Base-by-base conservation (phyloP, 192 early-diverging fungal species). In the Coemansia sp. region DNA sequence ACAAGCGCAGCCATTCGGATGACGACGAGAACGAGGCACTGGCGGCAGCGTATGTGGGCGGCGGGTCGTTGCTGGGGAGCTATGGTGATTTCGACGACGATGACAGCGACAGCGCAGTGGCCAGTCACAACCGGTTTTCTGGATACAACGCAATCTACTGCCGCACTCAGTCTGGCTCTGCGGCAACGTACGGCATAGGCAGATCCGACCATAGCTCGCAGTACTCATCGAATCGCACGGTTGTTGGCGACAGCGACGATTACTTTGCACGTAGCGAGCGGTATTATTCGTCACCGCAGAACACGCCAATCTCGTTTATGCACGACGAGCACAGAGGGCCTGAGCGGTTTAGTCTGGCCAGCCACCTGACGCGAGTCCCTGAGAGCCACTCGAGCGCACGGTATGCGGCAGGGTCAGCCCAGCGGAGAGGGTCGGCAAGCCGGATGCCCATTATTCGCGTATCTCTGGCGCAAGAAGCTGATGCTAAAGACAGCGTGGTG, bases 41-140 rank as follows among this genome's bases (percentile, higher is more conserved):
- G 63, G 77, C 77, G 4, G 68, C 72, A 2, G 77, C 65, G 9
- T 80, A 71, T 39, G 65, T 61, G 22, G 72, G 77, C 55, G 65
- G 70, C 3, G 54, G 66, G 8, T 72, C 70, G 19, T 12, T 78
- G 17, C 56, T 59, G 38, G 53, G 72, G 57, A 62, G 58, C 24
- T 80, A 80, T 43, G 60, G 77, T 25, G 41, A 58, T 22, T 49
- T 60, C 23, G 65, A 71, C 58, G 65, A 57, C 47, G 74, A 80
- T 12, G 53, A 66, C 37, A 35, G 11, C 54, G 32, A 35, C 54
- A 49, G 53, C 25, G 38, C 24, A 12, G 47, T 25, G 2, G 15
- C 25, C 15, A 43, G 43, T 5, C 32, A 47, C 24, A 60, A 25
- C 22, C 15, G 12, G 38, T 15, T 60, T 8, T 60, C 50, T 10